Conservation (phyloP, 768 basidiomycete genomes). For the Fomitopsis serialis region DNA sequence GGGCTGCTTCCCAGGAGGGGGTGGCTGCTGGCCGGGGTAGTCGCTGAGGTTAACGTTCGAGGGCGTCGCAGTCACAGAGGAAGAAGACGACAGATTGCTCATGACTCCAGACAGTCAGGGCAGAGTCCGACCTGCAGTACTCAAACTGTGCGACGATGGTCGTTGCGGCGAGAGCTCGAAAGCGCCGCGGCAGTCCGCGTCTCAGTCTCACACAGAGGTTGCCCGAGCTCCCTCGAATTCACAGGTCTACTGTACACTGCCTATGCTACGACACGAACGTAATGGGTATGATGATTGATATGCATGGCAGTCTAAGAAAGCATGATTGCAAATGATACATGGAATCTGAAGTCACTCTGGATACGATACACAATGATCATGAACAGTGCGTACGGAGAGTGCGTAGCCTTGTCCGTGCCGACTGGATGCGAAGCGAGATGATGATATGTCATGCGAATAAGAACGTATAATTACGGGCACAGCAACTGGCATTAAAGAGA, state of each 20-base stretch:
- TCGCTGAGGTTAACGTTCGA: slow-evolving; percentile 14
- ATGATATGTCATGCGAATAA: not conserved
- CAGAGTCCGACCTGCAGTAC: not conserved
- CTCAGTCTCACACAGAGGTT: no score
- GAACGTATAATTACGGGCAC: not conserved
- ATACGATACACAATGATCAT: not conserved
- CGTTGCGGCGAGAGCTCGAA: not conserved
- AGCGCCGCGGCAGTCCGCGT: not conserved
- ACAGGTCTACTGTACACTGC: not conserved
- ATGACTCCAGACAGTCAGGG: not conserved
- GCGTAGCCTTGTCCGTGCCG: not conserved
- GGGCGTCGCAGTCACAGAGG: slow-evolving; percentile 18
- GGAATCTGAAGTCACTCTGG: not conserved
- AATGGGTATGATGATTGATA: not conserved
- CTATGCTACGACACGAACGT: not conserved
- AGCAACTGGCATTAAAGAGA: not conserved
- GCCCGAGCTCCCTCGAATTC: no score
- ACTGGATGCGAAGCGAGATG: not conserved
- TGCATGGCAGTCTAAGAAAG: not conserved
- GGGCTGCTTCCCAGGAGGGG: slow-evolving; percentile 20
- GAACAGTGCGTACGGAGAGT: not conserved
- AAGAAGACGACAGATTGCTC: slow-evolving; percentile 19
- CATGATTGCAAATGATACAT: not conserved
- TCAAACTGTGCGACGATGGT: not conserved
- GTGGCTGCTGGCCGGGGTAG: slow-evolving; percentile 1